Evolutionary conservation across 2,329 filamentous ascomycete genomes (phyloP), one percentile per base, ranked within the genome.

Genomic region (Chaetothyriales sp.): DNA sequence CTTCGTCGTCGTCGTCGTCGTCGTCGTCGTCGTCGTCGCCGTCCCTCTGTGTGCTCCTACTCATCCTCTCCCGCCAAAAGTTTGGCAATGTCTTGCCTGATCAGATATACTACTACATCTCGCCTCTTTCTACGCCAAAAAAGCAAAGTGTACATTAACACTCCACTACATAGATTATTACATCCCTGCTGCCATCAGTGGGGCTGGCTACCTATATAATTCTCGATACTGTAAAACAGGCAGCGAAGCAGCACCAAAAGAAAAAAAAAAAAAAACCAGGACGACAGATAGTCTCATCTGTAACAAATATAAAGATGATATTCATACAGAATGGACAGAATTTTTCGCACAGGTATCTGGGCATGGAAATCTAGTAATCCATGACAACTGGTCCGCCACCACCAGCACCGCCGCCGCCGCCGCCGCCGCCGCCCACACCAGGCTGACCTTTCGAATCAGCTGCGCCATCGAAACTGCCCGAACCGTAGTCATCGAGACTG

Each of bases 401-500:
- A 5, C 32, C 32, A n/a, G n/a, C n/a, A 18, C 44, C 51, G n/a
- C 48, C 48, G 6, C 43, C 44, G 18, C 32, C 51, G 5, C 44
- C 51, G 9, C 2, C 32, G 15, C 8, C 32, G 15, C 3, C 10
- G 10, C 10, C 32, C n/a, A 53, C 55, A 18, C 43, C 56, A 10
- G 50, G 44, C n/a, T 57, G 54, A 20, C 48, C 48, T 36, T 57
- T 57, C 18, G 51, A 28, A 43, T 56, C 53, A 46, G 49, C 57
- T 6, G 60, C 47, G 4, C 60, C 60, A 44, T 69, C 66, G 46
- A 62, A 61, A 51, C 53, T 58, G 32, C 57, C 57, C 12, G 56
- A 47, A 18, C 55, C 57, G 49, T 69, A 65, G 58, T 86, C 83
- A 62, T 86, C 83, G 1, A 86, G 71, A 1, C 81, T 85, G 51